Conservation (phyloP, 2,329 filamentous ascomycete species). For the Talaromyces sp. region DNA sequence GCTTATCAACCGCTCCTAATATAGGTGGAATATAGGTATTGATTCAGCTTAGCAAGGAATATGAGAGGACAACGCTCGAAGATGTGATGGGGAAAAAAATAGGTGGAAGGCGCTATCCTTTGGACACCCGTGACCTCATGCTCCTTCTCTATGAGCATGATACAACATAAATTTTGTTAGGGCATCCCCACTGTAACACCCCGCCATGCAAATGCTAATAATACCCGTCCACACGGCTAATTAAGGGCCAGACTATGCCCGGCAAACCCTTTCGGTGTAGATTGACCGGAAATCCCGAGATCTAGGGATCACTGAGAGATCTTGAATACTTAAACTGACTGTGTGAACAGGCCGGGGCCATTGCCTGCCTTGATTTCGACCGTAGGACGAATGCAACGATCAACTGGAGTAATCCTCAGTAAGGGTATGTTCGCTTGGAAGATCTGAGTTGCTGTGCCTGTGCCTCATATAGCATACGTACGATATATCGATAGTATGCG, state of each 20-base stretch:
- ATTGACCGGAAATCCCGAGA: neutral
- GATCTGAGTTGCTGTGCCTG: neutral
- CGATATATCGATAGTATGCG: too few species aligned
- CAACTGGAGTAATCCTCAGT: too few species aligned
- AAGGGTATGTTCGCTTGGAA: neutral
- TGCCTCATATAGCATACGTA: neutral
- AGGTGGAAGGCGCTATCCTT: neutral
- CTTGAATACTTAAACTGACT: too few species aligned
- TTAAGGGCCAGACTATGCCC: neutral
- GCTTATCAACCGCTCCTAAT: neutral
- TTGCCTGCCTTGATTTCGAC: too few species aligned
- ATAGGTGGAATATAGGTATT: too few species aligned
- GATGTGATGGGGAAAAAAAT: neutral
- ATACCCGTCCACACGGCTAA: neutral
- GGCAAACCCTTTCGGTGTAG: neutral
- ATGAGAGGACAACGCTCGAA: neutral
- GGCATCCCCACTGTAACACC: conserved; percentile 5
- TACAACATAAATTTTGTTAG: neutral
- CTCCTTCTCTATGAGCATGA: neutral
- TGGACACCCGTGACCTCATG: conserved; percentile 6
- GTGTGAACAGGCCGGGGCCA: too few species aligned
- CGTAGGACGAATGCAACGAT: too few species aligned
- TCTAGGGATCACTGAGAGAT: too few species aligned
- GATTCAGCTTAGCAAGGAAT: neutral
- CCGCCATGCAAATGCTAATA: neutral